These are phyloP conservation scores for Ogataea neopini DNA, from an alignment of 805 yeast genomes.

Conservation along the genomic window DNA sequence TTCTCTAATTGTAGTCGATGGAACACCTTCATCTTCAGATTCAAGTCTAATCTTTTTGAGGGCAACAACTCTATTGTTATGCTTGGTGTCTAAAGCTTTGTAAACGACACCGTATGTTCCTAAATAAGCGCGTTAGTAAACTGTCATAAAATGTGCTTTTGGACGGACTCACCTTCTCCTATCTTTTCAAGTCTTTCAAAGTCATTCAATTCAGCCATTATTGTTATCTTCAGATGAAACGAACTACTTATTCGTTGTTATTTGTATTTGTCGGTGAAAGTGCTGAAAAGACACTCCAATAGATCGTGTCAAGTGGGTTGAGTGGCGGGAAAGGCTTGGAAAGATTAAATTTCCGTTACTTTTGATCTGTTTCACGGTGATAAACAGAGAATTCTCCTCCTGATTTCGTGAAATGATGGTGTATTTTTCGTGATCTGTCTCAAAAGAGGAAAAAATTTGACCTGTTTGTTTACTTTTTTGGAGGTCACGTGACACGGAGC, in stretches of 20 bases:
- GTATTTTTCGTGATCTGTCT: slow-evolving; percentile 19
- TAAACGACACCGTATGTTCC: slow-evolving; percentile 98
- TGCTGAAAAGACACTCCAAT: too few relatives aligned
- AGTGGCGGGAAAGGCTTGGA: background rate
- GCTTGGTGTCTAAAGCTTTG: slow-evolving; percentile 86
- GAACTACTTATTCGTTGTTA: background rate
- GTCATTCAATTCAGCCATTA: slow-evolving; percentile 85
- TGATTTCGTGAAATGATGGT: background rate
- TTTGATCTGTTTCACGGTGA: too few relatives aligned
- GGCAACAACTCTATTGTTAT: slow-evolving; percentile 93
- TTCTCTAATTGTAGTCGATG: slow-evolving; percentile 96
- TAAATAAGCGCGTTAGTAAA: slow-evolving; percentile 18
- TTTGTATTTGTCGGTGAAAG: too few relatives aligned
- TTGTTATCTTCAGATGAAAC: slow-evolving; percentile 4
- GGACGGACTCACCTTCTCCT: slow-evolving; percentile 73
- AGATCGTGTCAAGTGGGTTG: background rate
- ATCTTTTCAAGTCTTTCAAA: slow-evolving; percentile 93
- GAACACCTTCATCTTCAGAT: slow-evolving; percentile 97
- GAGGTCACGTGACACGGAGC: background rate
- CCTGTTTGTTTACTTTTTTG: slow-evolving; percentile 18
- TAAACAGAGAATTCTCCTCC: background rate
- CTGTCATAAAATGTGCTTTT: background rate
- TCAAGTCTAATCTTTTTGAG: slow-evolving; percentile 92
- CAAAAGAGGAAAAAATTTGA: slow-evolving; percentile 16
- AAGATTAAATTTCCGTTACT: background rate